These are phyloP conservation scores for Chaetomium strumarium DNA, from an alignment of 2,329 filamentous ascomycete genomes.

Conservation along the genomic window DNA sequence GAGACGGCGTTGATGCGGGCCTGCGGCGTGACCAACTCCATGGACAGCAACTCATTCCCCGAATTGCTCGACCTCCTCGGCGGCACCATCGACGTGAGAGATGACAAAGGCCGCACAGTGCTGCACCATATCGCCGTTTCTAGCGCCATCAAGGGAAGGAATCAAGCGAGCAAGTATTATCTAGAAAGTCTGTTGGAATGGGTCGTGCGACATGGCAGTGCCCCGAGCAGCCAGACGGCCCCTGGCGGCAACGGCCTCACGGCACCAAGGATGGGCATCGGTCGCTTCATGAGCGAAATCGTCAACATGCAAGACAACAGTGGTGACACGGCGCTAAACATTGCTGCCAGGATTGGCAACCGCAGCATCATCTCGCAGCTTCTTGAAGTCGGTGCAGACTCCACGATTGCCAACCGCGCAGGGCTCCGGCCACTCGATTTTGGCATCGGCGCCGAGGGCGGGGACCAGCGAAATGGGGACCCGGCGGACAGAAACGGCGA, in stretches of 20 bases:
- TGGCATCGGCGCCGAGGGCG: slow-evolving; percentile 64
- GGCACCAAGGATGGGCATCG: slow-evolving; percentile 67
- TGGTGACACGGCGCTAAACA: slow-evolving; percentile 90
- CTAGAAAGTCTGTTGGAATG: slow-evolving; percentile 91
- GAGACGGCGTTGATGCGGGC: slow-evolving; percentile 92
- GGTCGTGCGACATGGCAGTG: slow-evolving; percentile 72
- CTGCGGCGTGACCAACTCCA: slow-evolving; percentile 87
- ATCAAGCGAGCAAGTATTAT: slow-evolving; percentile 89
- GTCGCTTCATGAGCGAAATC: slow-evolving; percentile 93
- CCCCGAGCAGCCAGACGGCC: slow-evolving; percentile 37
- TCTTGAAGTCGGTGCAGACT: slow-evolving; percentile 88
- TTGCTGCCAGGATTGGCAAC: slow-evolving; percentile 89
- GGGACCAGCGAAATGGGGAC: slow-evolving; percentile 40
- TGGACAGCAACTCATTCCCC: slow-evolving; percentile 84
- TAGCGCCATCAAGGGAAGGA: slow-evolving; percentile 89
- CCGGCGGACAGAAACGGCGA: slow-evolving; percentile 39
- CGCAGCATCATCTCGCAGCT: slow-evolving; percentile 94
- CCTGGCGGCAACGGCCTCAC: slow-evolving; percentile 15
- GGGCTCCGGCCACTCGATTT: slow-evolving; percentile 90
- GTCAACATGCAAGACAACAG: slow-evolving; percentile 92
- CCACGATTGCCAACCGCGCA: slow-evolving; percentile 84
- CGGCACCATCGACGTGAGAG: slow-evolving; percentile 82
- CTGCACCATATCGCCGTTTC: slow-evolving; percentile 95
- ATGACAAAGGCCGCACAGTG: slow-evolving; percentile 84
- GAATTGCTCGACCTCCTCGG: slow-evolving; percentile 85